A percentile compares a stretch with the other conserved stretches of the same genome.
phyloP scores from a whole-genome alignment of 2,329 filamentous ascomycete genomes.

The Septoria linicola region DNA sequence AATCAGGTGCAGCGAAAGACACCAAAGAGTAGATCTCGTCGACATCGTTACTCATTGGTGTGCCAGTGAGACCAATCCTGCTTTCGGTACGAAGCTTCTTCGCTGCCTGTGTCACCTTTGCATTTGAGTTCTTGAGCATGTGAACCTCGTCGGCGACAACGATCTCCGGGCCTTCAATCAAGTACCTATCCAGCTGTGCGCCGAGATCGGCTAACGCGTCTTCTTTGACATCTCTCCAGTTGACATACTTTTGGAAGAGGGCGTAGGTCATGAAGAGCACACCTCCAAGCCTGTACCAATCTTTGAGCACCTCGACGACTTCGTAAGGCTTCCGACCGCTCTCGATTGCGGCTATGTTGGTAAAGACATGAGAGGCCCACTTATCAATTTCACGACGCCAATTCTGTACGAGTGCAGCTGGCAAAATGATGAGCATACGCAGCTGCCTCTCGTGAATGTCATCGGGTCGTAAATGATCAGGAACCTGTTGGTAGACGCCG shows the following conservation, averaged over 20 bases:
- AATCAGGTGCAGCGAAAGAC: constrained; percentile 79
- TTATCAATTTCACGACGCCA: constrained; percentile 74
- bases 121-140: constrained; percentile 64
- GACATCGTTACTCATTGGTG: constrained; percentile 80
- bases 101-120: constrained; percentile 56
- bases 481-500: constrained; percentile 64
- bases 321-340: constrained; percentile 34
- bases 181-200: constrained; percentile 44
- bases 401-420: constrained; percentile 72
- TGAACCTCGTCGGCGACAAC: constrained; percentile 88
- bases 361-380: constrained; percentile 62
- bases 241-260: constrained; percentile 57
- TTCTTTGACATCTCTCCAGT: constrained; percentile 38
- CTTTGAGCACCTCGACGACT: constrained; percentile 43
- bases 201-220: constrained; percentile 69
- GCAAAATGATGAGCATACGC: constrained; percentile 72
- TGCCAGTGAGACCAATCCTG: constrained; percentile 82
- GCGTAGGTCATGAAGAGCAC: constrained; percentile 74
- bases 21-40: constrained; percentile 85
- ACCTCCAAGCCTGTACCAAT: constrained; percentile 67
- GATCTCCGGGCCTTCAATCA: constrained; percentile 65
- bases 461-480: constrained; percentile 53
- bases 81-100: constrained; percentile 63
- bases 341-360: constrained; percentile 58
- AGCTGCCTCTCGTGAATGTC: constrained; percentile 46